A percentile compares a stretch with the other conserved stretches of the same genome.
Evolutionary conservation across 306 rosid species (phyloP).

Genomic region (Styphnolobium japonicum): DNA sequence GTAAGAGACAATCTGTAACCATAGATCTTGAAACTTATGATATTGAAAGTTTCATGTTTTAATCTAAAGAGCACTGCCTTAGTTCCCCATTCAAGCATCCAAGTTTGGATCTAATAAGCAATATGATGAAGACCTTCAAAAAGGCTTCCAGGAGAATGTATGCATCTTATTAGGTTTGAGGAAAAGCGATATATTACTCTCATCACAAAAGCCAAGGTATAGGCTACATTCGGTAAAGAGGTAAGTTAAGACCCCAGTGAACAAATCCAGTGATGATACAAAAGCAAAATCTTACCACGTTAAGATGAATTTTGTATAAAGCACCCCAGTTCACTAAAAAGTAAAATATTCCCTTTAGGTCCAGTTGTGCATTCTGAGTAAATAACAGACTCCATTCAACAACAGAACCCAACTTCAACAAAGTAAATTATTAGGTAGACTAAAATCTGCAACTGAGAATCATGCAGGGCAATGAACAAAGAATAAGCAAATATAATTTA

Average conservation of each 20-base stretch:
- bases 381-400: too few species aligned
- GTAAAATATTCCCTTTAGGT: neutral
- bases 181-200: neutral
- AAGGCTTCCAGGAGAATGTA: neutral
- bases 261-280: neutral
- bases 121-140: neutral
- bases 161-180: neutral
- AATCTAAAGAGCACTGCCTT: neutral
- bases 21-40: neutral
- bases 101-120: neutral
- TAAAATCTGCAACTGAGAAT: too few species aligned
- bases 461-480: neutral
- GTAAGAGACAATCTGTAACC: neutral
- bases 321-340: too few species aligned
- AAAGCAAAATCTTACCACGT: neutral
- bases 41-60: neutral
- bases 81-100: neutral
- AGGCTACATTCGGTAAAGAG: neutral
- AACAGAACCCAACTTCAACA: too few species aligned
- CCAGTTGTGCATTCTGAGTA: too few species aligned
- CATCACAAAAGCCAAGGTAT: neutral
- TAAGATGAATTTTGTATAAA: too few species aligned
- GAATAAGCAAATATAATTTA: neutral
- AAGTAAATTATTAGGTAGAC: too few species aligned
- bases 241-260: neutral